A percentile compares a stretch with the other conserved stretches of the same genome.
Conservation (phyloP, 169 alveolate species). For the Plasmodium gallinaceum region DNA sequence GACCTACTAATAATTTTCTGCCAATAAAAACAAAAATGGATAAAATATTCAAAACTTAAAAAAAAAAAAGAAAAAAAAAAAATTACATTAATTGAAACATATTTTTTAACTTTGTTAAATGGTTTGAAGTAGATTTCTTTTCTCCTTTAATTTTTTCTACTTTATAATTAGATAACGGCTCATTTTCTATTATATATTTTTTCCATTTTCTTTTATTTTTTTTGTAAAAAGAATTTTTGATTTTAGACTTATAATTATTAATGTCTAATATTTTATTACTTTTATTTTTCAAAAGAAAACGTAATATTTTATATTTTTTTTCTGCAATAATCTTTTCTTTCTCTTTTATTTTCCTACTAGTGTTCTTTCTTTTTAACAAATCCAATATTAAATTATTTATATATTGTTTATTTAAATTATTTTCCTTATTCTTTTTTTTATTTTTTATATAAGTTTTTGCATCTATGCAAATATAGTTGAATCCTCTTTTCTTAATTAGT, state of each 20-base stretch:
- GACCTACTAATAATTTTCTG: too few relatives aligned
- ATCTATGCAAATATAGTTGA: conserved; percentile 58
- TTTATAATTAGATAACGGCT: neutral
- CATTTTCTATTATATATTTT: neutral
- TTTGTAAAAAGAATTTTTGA: neutral
- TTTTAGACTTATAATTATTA: conserved; percentile 6
- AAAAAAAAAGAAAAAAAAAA: neutral
- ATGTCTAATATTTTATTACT: neutral
- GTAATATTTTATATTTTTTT: neutral
- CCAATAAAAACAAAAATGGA: too few relatives aligned
- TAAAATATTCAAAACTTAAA: neutral
- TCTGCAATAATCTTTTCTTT: neutral
- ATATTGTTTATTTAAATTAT: conserved; percentile 40
- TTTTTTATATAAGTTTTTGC: conserved; percentile 67
- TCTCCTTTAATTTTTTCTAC: conserved; percentile 11
- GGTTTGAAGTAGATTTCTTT: conserved; percentile 13
- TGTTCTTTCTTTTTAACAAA: conserved; percentile 47
- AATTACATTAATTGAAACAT: conserved; percentile 42
- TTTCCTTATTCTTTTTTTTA: conserved; percentile 27
- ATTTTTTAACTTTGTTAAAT: conserved; percentile 28
- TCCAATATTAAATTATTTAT: conserved; percentile 62
- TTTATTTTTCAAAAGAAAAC: conserved; percentile 8
- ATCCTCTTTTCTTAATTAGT: conserved; percentile 45
- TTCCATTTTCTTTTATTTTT: conserved; percentile 3
- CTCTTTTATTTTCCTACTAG: neutral